Evolutionary conservation across 2,329 filamentous ascomycete genomes (phyloP), one percentile per base, ranked within the genome.

Genomic region (Penicillium sp.): DNA sequence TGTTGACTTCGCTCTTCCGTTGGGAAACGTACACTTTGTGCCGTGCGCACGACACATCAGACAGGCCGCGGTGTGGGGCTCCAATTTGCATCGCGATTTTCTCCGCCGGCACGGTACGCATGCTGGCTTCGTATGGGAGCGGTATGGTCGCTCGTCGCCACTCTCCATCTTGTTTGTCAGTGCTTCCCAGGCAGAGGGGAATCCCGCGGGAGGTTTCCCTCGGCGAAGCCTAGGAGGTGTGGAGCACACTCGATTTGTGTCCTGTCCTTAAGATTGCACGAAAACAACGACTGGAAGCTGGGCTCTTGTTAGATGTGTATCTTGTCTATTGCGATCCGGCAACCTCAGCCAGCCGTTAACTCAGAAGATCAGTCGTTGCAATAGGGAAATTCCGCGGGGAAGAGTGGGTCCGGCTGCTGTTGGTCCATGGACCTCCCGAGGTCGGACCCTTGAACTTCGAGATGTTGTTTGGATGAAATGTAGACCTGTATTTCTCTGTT

Each of bases 31-130:
- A 40, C 60, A 62, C 2, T 61, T 52, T 10, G 60, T 62, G 23
- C 56, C 52, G 6, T 62, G 58, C 1, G 48, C 56, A 5, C 50
- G 60, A 21, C 60, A 62, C 56, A 59, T 60, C 15, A 62, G 18
- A 48, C 60, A 62, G 16, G 27, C 37, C 21, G 40, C 38, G 6
- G 49, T 46, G 31, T 42, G 37, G 4, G 35, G 38, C 35, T 46
- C 42, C 3, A 51, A 41, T 48, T 57, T 62, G 45, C 59, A 62
- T 32, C 60, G 56, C 0, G 60, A 61, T 32, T 62, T 62, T 15
- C 59, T 55, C 10, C 50, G 51, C 21, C 52, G 45, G 35, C 58
- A 62, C 0, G 58, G 21, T 13, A 57, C 27, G 25, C 60, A 62
- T 50, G 60, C 60, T 15, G 60, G 60, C 16, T 49, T 44, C 1